Conservation (phyloP, 169 alveolate species). For the Cryptosporidium meleagridis region DNA sequence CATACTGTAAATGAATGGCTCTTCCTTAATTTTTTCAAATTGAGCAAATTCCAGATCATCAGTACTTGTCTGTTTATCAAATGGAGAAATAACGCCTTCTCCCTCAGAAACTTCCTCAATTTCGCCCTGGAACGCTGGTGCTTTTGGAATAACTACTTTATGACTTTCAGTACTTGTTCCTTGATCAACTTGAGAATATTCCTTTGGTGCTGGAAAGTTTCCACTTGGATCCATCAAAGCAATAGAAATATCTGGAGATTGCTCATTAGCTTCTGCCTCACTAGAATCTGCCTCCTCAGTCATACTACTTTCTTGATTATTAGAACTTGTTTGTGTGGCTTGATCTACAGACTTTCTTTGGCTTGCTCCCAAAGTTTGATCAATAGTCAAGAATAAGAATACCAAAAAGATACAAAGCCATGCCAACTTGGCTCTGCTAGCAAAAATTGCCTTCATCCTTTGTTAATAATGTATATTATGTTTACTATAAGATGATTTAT, state of each 20-base stretch:
- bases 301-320: background rate
- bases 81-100: conserved; percentile 55
- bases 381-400: background rate
- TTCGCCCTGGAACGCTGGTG: conserved; percentile 30
- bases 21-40: conserved; percentile 37
- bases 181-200: background rate
- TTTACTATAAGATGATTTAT: background rate
- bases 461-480: background rate
- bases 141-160: conserved; percentile 29
- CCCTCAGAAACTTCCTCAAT: conserved; percentile 66
- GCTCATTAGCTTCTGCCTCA: conserved; percentile 6
- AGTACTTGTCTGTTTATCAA: conserved; percentile 62
- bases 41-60: conserved; percentile 14
- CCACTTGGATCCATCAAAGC: conserved; percentile 26
- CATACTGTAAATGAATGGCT: conserved; percentile 28
- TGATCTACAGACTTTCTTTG: background rate
- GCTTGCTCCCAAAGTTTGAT: conserved; percentile 1
- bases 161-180: background rate
- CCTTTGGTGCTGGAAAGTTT: conserved; percentile 29
- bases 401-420: conserved; percentile 37
- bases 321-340: background rate
- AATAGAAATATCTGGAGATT: conserved; percentile 48
- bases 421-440: conserved; percentile 2
- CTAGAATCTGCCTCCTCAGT: conserved; percentile 52
- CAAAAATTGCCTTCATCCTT: conserved; percentile 12